Evolutionary conservation across 2,329 filamentous ascomycete species (phyloP).

Genomic region (Diaporthe helianthi): DNA sequence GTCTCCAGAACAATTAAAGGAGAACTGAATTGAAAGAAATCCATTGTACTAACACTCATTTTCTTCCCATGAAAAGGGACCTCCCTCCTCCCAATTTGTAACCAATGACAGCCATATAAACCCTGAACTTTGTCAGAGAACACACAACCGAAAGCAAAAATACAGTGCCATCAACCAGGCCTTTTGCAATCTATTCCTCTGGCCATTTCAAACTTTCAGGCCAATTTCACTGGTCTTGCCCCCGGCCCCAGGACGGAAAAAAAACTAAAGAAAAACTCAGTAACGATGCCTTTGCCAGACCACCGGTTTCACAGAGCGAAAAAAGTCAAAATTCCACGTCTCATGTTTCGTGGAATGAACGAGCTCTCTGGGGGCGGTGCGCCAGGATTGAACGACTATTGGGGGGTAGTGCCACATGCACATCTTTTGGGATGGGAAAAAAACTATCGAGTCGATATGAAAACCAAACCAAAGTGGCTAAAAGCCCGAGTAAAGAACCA

Average conservation of each 20-base stretch:
- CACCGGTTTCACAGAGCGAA: neutral
- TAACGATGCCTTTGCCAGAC: neutral
- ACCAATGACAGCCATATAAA: neutral
- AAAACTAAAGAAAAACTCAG: too few species aligned
- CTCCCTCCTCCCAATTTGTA: neutral
- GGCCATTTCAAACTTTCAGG: too few species aligned
- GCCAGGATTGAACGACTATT: neutral
- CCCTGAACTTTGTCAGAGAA: neutral
- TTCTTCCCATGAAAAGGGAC: too few species aligned
- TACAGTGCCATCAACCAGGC: neutral
- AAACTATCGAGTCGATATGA: neutral
- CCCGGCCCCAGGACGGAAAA: too few species aligned
- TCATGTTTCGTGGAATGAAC: conserved; percentile 3
- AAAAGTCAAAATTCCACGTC: neutral
- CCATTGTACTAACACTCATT: too few species aligned
- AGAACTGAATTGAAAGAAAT: neutral
- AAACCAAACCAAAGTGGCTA: neutral
- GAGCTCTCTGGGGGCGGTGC: neutral
- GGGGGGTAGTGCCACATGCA: neutral
- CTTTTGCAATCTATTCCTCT: too few species aligned
- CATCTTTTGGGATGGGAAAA: neutral
- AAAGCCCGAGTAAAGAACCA: neutral
- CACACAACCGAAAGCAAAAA: neutral
- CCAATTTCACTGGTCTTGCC: neutral
- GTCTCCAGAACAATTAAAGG: neutral